Conservation (phyloP, 148 eudicot species). For the Cornus kousa region DNA sequence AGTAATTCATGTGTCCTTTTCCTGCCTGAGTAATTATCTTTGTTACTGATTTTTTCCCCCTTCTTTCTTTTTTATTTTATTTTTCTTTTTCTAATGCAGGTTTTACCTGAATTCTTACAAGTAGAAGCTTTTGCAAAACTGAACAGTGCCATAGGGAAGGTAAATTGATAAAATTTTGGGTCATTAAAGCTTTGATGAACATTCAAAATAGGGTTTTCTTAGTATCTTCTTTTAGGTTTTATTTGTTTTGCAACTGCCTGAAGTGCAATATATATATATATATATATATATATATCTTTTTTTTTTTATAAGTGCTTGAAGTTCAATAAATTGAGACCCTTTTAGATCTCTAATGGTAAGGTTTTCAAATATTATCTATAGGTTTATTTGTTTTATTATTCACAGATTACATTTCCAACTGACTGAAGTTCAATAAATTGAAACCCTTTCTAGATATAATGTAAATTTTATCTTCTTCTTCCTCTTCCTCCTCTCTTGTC, state of each 20-base stretch:
- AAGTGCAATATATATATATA: too few species aligned
- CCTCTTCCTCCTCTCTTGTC: constrained; percentile 3
- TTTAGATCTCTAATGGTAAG: too few species aligned
- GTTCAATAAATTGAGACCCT: too few species aligned
- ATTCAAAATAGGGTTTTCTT: not conserved
- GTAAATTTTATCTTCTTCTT: too few species aligned
- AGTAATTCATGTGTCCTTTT: constrained; percentile 24
- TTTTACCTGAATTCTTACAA: constrained; percentile 91
- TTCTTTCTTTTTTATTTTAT: too few species aligned
- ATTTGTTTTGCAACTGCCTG: too few species aligned
- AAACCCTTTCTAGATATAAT: not conserved
- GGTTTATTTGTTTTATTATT: not conserved
- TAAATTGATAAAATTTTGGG: constrained; percentile 18
- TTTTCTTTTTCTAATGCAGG: constrained; percentile 48
- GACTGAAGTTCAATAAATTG: not conserved
- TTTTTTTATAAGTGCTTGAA: too few species aligned
- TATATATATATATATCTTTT: too few species aligned
- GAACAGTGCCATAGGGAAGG: constrained; percentile 92
- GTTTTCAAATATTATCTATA: not conserved
- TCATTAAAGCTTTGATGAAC: not conserved
- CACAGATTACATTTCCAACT: not conserved
- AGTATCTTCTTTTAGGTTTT: not conserved
- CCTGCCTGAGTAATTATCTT: not conserved
- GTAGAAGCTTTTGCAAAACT: constrained; percentile 96
- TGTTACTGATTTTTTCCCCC: constrained; percentile 7